Evolutionary conservation across 768 basidiomycete species (phyloP).

Genomic region (Suillus fuscotomentosus): DNA sequence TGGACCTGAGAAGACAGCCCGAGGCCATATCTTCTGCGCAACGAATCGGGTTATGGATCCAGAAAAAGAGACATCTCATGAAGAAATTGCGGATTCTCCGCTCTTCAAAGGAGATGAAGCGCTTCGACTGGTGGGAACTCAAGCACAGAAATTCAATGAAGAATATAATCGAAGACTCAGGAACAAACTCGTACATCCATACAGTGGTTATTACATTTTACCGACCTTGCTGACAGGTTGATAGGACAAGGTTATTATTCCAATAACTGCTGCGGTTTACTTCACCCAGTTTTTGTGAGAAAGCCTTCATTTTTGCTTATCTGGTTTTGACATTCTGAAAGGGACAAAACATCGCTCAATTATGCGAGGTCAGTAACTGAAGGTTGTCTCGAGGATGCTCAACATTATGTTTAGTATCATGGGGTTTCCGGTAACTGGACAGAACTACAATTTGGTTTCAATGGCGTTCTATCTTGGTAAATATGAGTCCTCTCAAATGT

Average conservation of each 20-base stretch:
- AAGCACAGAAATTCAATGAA: constrained; percentile 51
- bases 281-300: constrained; percentile 38
- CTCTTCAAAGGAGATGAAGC: constrained; percentile 53
- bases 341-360: constrained; percentile 42
- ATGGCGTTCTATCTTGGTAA: constrained; percentile 59
- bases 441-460: constrained; percentile 62
- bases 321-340: constrained; percentile 6
- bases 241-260: constrained; percentile 36
- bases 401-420: constrained; percentile 27
- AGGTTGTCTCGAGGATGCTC: not conserved
- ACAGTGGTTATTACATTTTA: not conserved
- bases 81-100: not conserved
- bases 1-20: not conserved
- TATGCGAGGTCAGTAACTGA: constrained; percentile 33
- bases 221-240: not conserved
- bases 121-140: constrained; percentile 52
- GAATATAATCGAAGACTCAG: constrained; percentile 56
- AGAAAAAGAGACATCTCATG: not conserved
- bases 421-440: constrained; percentile 19
- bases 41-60: not conserved
- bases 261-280: constrained; percentile 39
- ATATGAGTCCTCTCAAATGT: constrained; percentile 2
- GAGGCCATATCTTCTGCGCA: not conserved
- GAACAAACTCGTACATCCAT: constrained; percentile 50
- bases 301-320: not conserved